Evolutionary conservation across 2,329 filamentous ascomycete genomes (phyloP).

Genomic region (Leptoxyphium fumago): DNA sequence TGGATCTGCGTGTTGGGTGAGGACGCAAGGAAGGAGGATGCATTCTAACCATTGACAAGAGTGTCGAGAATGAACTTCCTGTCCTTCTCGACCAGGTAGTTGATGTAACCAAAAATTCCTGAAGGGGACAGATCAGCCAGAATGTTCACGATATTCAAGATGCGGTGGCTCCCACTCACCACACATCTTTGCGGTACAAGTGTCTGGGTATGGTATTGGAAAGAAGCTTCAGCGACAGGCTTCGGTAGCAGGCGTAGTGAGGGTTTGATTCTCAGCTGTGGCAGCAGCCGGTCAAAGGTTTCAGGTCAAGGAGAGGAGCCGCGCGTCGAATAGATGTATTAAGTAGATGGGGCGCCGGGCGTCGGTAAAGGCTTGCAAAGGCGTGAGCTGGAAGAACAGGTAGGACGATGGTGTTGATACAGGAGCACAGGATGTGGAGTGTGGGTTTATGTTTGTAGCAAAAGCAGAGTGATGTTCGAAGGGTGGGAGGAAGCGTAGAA

Average conservation of each 20-base stretch:
- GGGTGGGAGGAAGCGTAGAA: too few relatives aligned
- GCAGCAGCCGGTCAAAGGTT: not conserved
- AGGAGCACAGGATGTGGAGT: too few relatives aligned
- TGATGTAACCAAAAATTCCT: slow-evolving; percentile 96
- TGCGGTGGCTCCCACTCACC: not conserved
- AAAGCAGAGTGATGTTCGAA: too few relatives aligned
- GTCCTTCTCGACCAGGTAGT: slow-evolving; percentile 98
- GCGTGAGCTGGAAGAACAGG: too few relatives aligned
- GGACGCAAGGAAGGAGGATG: slow-evolving; percentile 7
- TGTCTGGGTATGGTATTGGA: not conserved
- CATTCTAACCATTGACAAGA: slow-evolving; percentile 75
- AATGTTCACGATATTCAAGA: not conserved
- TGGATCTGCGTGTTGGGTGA: not conserved
- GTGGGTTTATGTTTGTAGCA: too few relatives aligned
- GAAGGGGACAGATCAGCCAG: not conserved
- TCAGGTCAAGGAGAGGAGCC: too few relatives aligned
- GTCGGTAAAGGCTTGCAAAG: too few relatives aligned
- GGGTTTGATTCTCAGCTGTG: not conserved
- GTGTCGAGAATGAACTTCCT: slow-evolving; percentile 92
- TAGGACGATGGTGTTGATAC: too few relatives aligned
- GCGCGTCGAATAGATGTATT: too few relatives aligned
- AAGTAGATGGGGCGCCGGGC: too few relatives aligned
- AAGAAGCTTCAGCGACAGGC: not conserved
- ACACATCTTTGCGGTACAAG: not conserved
- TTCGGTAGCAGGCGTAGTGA: not conserved